Evolutionary conservation across 768 basidiomycete genomes (phyloP).

Genomic region (Strobilomyces confusus): DNA sequence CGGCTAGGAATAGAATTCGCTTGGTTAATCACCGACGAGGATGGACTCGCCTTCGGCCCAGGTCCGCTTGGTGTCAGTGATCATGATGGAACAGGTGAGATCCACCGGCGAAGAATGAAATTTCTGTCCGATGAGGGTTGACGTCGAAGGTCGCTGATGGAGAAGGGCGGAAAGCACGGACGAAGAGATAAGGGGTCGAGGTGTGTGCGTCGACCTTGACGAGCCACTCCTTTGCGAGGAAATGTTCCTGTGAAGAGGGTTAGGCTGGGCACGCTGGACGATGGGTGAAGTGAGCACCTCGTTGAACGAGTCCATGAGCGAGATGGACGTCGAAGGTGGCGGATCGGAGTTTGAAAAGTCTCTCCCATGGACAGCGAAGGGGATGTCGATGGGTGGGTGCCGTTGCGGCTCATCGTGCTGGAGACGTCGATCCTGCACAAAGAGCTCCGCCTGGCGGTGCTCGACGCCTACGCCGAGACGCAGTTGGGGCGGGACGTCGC

Average conservation of each 20-base stretch:
- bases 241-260: conserved; percentile 41
- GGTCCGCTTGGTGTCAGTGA: conserved; percentile 71
- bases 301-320: conserved; percentile 46
- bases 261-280: neutral
- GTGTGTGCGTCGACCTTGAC: conserved; percentile 56
- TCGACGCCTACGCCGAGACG: conserved; percentile 60
- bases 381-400: conserved; percentile 46
- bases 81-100: conserved; percentile 53
- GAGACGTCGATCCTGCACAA: conserved; percentile 47
- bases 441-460: conserved; percentile 48
- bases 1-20: conserved; percentile 12
- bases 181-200: conserved; percentile 69
- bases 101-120: conserved; percentile 54
- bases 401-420: conserved; percentile 38
- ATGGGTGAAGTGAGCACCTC: conserved; percentile 31
- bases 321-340: neutral
- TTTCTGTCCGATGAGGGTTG: conserved; percentile 44
- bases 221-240: conserved; percentile 72
- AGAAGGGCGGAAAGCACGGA: conserved; percentile 36
- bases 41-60: conserved; percentile 65
- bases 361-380: conserved; percentile 15
- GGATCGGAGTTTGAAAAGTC: conserved; percentile 24
- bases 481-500: conserved; percentile 73
- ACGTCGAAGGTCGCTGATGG: conserved; percentile 7
- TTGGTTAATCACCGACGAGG: conserved; percentile 21